Evolutionary conservation across 2,329 filamentous ascomycete genomes (phyloP).

Genomic region (Colletotrichum chlorophyti): DNA sequence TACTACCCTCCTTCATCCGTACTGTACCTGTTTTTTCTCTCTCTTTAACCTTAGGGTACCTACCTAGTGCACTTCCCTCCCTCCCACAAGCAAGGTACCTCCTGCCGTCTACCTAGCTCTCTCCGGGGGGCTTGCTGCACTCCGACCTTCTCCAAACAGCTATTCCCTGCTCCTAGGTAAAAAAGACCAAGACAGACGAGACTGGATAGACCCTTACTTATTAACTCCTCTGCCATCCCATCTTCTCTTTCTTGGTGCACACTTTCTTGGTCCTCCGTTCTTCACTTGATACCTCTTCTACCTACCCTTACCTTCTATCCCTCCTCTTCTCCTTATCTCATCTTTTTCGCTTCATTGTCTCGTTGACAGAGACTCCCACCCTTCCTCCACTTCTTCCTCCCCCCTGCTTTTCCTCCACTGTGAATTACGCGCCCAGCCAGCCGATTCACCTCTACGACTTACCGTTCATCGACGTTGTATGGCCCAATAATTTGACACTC

Average conservation of each 20-base stretch:
- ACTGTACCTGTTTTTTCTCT: conserved; percentile 6
- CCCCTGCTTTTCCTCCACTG: background rate
- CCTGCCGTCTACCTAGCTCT: too few relatives aligned
- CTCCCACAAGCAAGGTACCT: conserved; percentile 10
- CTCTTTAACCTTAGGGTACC: too few relatives aligned
- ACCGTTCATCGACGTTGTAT: conserved; percentile 11
- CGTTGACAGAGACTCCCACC: conserved; percentile 14
- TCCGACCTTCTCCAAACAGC: conserved; percentile 12
- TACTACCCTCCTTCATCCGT: conserved; percentile 18
- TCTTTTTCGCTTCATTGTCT: conserved; percentile 7
- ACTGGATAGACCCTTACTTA: conserved; percentile 19
- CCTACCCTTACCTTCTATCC: background rate
- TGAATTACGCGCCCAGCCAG: background rate
- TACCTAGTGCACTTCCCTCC: too few relatives aligned
- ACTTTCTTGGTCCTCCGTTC: conserved; percentile 2
- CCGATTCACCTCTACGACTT: conserved; percentile 13
- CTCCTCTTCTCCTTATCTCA: background rate
- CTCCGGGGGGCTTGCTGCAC: conserved; percentile 16
- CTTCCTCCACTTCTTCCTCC: background rate
- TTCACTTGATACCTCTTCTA: background rate
- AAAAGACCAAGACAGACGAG: background rate
- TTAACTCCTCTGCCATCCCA: conserved; percentile 24
- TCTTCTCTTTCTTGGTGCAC: background rate
- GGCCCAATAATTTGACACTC: conserved; percentile 27
- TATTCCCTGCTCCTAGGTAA: conserved; percentile 14